These are phyloP conservation scores for Erigeron canadensis DNA, from an alignment of 129 eudicot species.

Conservation along the genomic window DNA sequence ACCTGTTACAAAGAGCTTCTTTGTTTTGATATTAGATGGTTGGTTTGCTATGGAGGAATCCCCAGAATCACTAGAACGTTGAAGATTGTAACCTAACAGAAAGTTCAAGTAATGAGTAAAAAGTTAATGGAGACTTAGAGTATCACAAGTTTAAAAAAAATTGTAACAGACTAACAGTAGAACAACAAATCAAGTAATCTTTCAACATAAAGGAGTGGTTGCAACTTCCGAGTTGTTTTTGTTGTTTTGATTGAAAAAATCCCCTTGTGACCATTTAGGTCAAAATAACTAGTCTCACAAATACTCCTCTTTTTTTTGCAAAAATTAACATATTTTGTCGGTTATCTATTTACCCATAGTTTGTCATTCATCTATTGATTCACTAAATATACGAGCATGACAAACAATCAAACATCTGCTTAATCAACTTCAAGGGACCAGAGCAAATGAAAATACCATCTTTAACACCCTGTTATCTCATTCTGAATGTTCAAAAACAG, in stretches of 20 bases:
- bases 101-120: background rate
- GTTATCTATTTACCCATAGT: too few species aligned
- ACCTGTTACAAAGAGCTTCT: constrained; percentile 96
- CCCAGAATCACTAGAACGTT: constrained; percentile 25
- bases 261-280: background rate
- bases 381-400: background rate
- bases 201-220: background rate
- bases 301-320: background rate
- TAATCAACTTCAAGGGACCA: background rate
- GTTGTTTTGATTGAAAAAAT: background rate
- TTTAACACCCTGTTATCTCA: background rate
- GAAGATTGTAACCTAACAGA: constrained; percentile 40
- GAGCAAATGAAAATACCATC: background rate
- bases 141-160: background rate
- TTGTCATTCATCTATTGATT: background rate
- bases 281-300: background rate
- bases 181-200: background rate
- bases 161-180: background rate
- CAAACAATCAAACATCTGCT: background rate
- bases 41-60: constrained; percentile 35
- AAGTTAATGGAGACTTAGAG: background rate
- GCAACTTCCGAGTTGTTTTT: background rate
- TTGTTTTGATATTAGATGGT: constrained; percentile 55
- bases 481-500: background rate
- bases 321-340: too few species aligned